phyloP scores from a whole-genome alignment of 2,329 filamentous ascomycete genomes.

The Fusarium tricinctum region DNA sequence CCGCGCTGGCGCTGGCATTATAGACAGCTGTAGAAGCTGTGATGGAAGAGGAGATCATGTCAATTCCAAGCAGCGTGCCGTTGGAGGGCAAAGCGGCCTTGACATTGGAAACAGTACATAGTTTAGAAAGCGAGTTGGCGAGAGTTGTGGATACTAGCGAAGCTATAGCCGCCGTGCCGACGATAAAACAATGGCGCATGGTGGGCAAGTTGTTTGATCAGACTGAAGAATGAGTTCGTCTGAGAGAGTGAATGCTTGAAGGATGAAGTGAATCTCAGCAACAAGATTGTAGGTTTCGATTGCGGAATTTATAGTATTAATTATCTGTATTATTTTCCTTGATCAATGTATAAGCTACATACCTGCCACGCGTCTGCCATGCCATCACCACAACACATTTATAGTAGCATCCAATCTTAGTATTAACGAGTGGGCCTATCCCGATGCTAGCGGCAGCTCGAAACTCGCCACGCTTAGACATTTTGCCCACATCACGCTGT shows the following conservation, averaged over 20 bases:
- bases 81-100: neutral
- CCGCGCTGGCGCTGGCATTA: neutral
- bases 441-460: too few relatives aligned
- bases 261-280: too few relatives aligned
- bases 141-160: neutral
- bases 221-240: neutral
- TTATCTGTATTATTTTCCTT: neutral
- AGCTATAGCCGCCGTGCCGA: neutral
- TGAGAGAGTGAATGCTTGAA: neutral
- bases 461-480: too few relatives aligned
- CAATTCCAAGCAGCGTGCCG: neutral
- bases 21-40: slow-evolving; percentile 3
- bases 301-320: neutral
- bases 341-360: neutral
- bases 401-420: too few relatives aligned
- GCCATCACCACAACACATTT: too few relatives aligned
- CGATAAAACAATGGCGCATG: neutral
- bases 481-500: too few relatives aligned
- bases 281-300: neutral
- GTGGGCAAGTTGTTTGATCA: neutral
- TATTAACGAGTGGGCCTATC: too few relatives aligned
- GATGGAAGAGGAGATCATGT: slow-evolving; percentile 3
- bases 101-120: neutral
- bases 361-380: neutral
- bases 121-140: neutral